phyloP scores from a whole-genome alignment of 2,329 filamentous ascomycete species.

The Paraphoma chrysanthemicola region DNA sequence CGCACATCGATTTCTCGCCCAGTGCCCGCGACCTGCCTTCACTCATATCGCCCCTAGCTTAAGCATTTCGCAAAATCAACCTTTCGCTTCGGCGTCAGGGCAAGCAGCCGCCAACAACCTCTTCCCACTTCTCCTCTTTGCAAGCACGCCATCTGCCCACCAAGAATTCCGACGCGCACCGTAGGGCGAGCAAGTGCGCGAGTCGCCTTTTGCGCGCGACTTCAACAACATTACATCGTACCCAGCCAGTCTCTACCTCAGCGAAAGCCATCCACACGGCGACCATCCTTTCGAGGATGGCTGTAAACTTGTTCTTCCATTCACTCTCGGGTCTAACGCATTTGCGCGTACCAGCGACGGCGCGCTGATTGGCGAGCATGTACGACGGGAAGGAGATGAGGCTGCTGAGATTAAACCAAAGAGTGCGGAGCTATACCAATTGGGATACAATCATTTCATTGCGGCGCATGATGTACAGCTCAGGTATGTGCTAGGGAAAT shows the following conservation, averaged over 20 bases:
- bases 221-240: constrained; percentile 8
- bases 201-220: constrained; percentile 5
- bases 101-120: constrained; percentile 6
- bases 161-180: constrained; percentile 4
- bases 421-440: constrained; percentile 8
- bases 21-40: neutral
- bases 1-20: constrained; percentile 3
- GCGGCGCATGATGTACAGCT: constrained; percentile 11
- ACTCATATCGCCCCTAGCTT: constrained; percentile 3
- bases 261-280: constrained; percentile 4
- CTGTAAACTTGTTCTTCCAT: constrained; percentile 14
- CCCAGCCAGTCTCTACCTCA: constrained; percentile 11
- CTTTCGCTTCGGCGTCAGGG: constrained; percentile 3
- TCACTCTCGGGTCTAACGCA: constrained; percentile 9
- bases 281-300: constrained; percentile 12
- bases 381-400: constrained; percentile 4
- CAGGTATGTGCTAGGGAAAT: constrained; percentile 9
- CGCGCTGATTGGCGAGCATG: constrained; percentile 10
- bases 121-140: constrained; percentile 11
- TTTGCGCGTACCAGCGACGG: constrained; percentile 15
- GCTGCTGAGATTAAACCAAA: constrained; percentile 3
- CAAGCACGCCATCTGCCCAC: constrained; percentile 10
- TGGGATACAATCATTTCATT: constrained; percentile 14
- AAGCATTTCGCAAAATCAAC: constrained; percentile 6
- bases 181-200: constrained; percentile 9